Evolutionary conservation across 1,284 basidiomycete species (phyloP), one percentile per base, ranked within the genome.

Genomic region (Cryptococcus depauperatus): DNA sequence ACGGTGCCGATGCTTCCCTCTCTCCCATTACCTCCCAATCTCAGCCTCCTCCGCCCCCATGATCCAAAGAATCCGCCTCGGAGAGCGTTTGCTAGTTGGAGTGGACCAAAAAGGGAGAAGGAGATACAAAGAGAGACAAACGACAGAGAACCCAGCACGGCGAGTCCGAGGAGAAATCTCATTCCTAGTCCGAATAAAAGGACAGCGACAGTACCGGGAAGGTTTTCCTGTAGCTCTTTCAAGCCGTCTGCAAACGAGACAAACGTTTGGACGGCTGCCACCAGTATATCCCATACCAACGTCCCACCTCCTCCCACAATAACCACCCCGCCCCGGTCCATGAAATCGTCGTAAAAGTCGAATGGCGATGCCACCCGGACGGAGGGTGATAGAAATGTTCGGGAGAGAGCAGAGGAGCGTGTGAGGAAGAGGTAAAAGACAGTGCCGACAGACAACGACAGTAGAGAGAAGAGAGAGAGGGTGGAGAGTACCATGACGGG

Each of bases 41-140:
- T 33, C 14, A 46, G 18, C 21, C 52, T 29, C 8, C 48, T 26
- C 37, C 55, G 35, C 10, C 55, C 48, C 27, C 55, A 55, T 23
- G 53, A 51, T n/a, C 59, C 46, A 26, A 64, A 49, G 13, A 61
- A 45, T 0, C 60, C 64, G 0, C 59, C 59, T 10, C 64, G 55
- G n/a, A 70, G 37, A 7, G 60, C 58, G 50, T 70, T 65, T 21
- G 57, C 48, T 5, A 70, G 35, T 35, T 71, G 66, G 1, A 70
- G 51, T 1, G 67, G 68, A 7, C 58, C 64, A 38, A 70, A 64
- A 25, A 71, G 51, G 1, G 58, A 59, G 8, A 67, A 45, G 1
- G 56, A 58, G 21, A 66, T 49, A 8, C 69, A 47, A 8, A 71
- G 52, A 4, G 62, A 62, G 23, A 68, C 41, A 48, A 68, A 69